phyloP scores from a whole-genome alignment of 2,329 filamentous ascomycete genomes.

The Fusarium musae region DNA sequence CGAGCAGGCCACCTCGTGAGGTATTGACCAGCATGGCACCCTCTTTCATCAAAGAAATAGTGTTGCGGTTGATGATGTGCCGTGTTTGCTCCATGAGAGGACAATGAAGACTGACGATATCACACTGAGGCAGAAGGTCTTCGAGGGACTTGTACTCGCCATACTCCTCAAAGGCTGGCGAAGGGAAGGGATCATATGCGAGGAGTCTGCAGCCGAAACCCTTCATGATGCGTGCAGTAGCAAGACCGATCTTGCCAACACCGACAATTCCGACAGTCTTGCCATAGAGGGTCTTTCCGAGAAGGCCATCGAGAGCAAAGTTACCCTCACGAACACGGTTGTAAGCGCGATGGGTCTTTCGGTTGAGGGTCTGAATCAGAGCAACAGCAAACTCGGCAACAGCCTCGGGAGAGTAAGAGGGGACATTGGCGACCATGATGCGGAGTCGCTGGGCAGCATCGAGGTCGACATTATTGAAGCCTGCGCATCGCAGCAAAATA shows the following conservation, averaged over 20 bases:
- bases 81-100: conserved; percentile 69
- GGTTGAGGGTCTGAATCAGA: conserved; percentile 73
- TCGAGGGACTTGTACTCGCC: conserved; percentile 67
- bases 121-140: conserved; percentile 63
- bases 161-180: conserved; percentile 58
- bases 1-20: conserved; percentile 72
- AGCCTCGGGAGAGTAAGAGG: conserved; percentile 75
- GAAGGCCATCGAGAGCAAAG: conserved; percentile 72
- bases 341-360: conserved; percentile 74
- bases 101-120: conserved; percentile 74
- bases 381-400: conserved; percentile 78
- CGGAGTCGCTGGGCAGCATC: conserved; percentile 62
- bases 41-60: conserved; percentile 66
- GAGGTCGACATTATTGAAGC: conserved; percentile 75
- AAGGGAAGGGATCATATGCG: conserved; percentile 68
- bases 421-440: conserved; percentile 73
- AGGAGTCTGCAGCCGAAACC: conserved; percentile 73
- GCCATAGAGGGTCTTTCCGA: conserved; percentile 69
- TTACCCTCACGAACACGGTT: conserved; percentile 76
- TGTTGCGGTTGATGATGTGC: conserved; percentile 67
- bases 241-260: conserved; percentile 72
- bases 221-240: conserved; percentile 68
- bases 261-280: conserved; percentile 76
- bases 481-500: conserved; percentile 73
- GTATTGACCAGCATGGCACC: conserved; percentile 74